Percentiles rank a stretch among this genome's conserved stretches.
These are phyloP conservation scores for Rhizopogon rudus DNA, from an alignment of 768 basidiomycete species.

Conservation along the genomic window DNA sequence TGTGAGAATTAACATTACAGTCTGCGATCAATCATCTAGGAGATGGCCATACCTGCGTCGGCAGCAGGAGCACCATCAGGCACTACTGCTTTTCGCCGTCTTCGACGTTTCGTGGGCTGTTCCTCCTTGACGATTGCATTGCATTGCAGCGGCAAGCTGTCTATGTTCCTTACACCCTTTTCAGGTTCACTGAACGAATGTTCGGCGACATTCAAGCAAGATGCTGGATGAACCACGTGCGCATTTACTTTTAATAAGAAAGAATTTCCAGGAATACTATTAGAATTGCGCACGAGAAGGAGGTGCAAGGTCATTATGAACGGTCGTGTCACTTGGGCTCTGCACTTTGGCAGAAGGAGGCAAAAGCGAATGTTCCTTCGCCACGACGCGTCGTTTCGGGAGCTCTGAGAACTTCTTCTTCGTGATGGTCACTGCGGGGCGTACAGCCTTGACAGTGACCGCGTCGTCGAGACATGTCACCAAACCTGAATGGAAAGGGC, in stretches of 20 bases:
- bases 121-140: not conserved
- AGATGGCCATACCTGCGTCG: not conserved
- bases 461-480: not conserved
- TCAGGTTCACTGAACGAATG: not conserved
- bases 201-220: not conserved
- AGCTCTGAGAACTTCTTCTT: constrained; percentile 56
- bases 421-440: constrained; percentile 23
- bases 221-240: not conserved
- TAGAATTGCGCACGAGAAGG: constrained; percentile 1
- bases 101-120: not conserved
- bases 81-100: not conserved
- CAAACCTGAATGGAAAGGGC: not conserved
- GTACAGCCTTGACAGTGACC: not conserved
- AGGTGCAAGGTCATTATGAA: not conserved
- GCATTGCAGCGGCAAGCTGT: not conserved
- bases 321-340: not conserved
- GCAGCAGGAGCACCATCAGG: not conserved
- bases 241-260: not conserved
- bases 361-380: not conserved
- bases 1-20: not conserved
- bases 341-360: not conserved
- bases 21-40: not conserved
- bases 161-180: not conserved
- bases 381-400: constrained; percentile 37
- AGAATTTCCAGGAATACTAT: not conserved